Evolutionary conservation across 495 filamentous ascomycete species (phyloP).

Genomic region (Symbiotaphrina buchneri): DNA sequence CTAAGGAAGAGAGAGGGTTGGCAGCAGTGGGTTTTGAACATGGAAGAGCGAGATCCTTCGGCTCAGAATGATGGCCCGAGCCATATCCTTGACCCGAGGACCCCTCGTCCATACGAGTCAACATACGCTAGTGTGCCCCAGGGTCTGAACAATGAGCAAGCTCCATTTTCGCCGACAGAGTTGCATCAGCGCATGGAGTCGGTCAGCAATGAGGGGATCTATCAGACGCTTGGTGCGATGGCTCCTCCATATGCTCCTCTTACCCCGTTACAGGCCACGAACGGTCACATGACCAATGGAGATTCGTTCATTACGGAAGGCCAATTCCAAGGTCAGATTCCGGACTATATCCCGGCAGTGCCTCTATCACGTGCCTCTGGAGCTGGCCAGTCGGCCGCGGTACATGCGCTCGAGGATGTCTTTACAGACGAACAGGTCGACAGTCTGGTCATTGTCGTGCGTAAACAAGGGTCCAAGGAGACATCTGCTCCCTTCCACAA

Average conservation of each 20-base stretch:
- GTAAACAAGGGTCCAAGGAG: constrained; percentile 11
- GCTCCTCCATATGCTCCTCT: too few relatives aligned
- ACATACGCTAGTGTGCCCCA: constrained; percentile 5
- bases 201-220: too few relatives aligned
- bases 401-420: constrained; percentile 11
- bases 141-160: constrained; percentile 8
- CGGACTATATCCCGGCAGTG: too few relatives aligned
- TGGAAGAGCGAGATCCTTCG: constrained; percentile 33
- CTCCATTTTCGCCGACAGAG: too few relatives aligned
- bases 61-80: constrained; percentile 36
- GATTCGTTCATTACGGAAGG: too few relatives aligned
- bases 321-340: too few relatives aligned
- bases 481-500: constrained; percentile 14
- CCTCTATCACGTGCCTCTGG: background rate
- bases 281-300: too few relatives aligned
- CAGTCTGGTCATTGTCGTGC: constrained; percentile 22
- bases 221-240: too few relatives aligned
- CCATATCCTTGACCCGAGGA: constrained; percentile 12
- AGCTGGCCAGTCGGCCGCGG: background rate
- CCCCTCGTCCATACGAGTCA: constrained; percentile 8
- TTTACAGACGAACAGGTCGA: constrained; percentile 33
- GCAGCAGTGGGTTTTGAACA: constrained; percentile 53
- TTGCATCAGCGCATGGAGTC: too few relatives aligned
- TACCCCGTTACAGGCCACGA: too few relatives aligned
- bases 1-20: constrained; percentile 58